phyloP scores from a whole-genome alignment of 2,329 filamentous ascomycete species.

The Fusarium pseudonygamai region DNA sequence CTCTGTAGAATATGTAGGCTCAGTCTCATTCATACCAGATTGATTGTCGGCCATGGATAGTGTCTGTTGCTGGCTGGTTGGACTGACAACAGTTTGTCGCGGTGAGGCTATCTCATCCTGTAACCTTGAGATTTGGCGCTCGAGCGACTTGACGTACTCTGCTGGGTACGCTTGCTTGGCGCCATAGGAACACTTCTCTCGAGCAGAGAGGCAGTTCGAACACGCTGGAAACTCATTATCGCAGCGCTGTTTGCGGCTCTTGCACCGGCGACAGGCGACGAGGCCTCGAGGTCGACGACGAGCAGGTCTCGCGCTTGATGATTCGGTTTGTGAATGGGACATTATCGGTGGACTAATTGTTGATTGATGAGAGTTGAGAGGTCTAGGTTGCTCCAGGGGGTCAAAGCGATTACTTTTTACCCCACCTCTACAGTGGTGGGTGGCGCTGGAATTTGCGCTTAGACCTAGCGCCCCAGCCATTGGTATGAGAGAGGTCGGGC shows the following conservation, averaged over 20 bases:
- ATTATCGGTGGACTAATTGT: background rate
- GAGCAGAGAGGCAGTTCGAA: background rate
- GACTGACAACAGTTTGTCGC: background rate
- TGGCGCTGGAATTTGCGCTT: background rate
- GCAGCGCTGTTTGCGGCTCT: conserved; percentile 2
- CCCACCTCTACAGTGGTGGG: background rate
- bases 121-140: background rate
- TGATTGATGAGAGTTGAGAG: background rate
- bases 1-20: background rate
- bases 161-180: background rate
- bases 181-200: background rate
- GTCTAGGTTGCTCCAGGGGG: background rate
- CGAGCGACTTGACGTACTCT: background rate
- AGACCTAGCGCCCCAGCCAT: background rate
- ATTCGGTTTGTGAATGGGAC: background rate
- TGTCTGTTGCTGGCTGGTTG: background rate
- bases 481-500: no score
- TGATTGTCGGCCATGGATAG: background rate
- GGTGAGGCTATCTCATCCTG: background rate
- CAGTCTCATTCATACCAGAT: background rate
- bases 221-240: conserved; percentile 1
- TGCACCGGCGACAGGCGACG: background rate
- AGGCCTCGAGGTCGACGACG: conserved; percentile 5
- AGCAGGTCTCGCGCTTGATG: background rate
- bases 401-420: background rate